Evolutionary conservation across 1,139 yeast genomes (phyloP).

Genomic region (Candida buenavistaensis): DNA sequence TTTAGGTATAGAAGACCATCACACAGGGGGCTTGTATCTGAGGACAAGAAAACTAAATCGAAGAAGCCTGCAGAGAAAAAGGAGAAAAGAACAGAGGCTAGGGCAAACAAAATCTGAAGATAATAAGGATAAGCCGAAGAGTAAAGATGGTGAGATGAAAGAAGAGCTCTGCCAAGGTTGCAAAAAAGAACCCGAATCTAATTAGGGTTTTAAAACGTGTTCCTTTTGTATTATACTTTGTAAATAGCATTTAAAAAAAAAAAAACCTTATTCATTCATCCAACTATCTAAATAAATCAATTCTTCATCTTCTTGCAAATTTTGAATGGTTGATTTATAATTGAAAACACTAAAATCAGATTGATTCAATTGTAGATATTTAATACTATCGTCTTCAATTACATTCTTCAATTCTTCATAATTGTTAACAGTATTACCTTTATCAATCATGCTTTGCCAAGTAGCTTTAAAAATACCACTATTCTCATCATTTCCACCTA

Average conservation of each 20-base stretch:
- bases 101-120: too few species aligned
- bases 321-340: conserved; percentile 30
- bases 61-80: too few species aligned
- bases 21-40: too few species aligned
- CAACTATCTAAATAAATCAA: conserved; percentile 43
- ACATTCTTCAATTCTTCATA: conserved; percentile 2
- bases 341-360: conserved; percentile 12
- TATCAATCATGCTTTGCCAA: conserved; percentile 61
- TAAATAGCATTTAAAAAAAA: too few species aligned
- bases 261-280: conserved; percentile 19
- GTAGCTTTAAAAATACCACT: conserved; percentile 59
- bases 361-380: conserved; percentile 2
- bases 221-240: too few species aligned
- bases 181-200: too few species aligned
- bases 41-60: too few species aligned
- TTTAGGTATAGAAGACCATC: conserved; percentile 1
- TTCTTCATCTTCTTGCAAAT: conserved; percentile 36
- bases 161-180: too few species aligned
- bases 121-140: too few species aligned
- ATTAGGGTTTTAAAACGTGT: too few species aligned
- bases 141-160: background rate
- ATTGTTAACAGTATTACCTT: conserved; percentile 52
- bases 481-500: conserved; percentile 36
- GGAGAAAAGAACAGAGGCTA: too few species aligned
- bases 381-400: conserved; percentile 3